Evolutionary conservation across 1,284 basidiomycete species (phyloP), one percentile per base, ranked within the genome.

Genomic region (Hypsizygus ulmarius): DNA sequence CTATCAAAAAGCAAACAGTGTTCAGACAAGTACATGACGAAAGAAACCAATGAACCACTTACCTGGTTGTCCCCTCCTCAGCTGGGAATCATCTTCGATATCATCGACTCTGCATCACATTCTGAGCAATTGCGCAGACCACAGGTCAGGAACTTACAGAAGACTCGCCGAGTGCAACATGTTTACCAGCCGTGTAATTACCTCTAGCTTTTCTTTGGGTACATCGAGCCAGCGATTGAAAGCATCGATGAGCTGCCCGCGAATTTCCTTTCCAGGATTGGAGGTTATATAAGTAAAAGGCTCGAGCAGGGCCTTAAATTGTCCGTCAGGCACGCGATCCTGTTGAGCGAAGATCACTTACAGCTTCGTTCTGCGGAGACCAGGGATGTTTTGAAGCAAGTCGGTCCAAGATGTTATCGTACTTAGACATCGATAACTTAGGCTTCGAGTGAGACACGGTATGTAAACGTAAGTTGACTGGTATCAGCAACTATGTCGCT

Each of bases 151-250:
- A 3, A 70, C 84, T 62, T 60, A 93, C 94, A 99, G 78, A 32
- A 99, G 73, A 62, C 91, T 96, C 1, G 94, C 93, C 42, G 87
- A 93, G 59, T 99, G 97, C 29, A 99, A 77, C 91, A 96, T 97
- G 55, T 84, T 84, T 19, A 99, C 89, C 34, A 99, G 81, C 49
- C 75, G 76, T 3, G 85, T 78, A 53, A 99, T 93, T 35, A 87
- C 72, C 18, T 68, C 68, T 8, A 97, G 78, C 62, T 89, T 87
- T 18, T 78, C 74, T 21, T 72, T 62, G 0, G 90, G 88, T 1
- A 99, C 93, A 1, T 85, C 66, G 11, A 99, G 79, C 97, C 97
- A 99, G 1, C 72, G 49, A 59, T 99, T 96, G 81, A 99, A 99
- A 0, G 96, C 95, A 45, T 88, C 89, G 52, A 97, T 94, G 63